A percentile compares a stretch with the other conserved stretches of the same genome.
phyloP scores from a whole-genome alignment of 2,329 filamentous ascomycete genomes.

The Cadophora gregata region DNA sequence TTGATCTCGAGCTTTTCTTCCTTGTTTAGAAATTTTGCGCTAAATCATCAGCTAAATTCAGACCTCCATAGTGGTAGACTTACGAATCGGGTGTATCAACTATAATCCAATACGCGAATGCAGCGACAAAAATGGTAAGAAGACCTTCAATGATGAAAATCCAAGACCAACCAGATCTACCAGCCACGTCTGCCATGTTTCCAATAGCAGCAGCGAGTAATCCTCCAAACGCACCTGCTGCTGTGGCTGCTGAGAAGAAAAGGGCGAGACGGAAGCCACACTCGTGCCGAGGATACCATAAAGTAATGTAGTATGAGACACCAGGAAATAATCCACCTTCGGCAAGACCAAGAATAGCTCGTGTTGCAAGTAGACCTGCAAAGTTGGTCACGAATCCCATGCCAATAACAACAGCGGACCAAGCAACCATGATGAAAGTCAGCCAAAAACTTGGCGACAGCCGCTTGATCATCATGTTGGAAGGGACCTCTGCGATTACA shows the following conservation, averaged over 20 bases:
- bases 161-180: slow-evolving; percentile 73
- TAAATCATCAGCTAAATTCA: slow-evolving; percentile 33
- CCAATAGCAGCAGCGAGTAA: slow-evolving; percentile 59
- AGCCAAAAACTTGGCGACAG: slow-evolving; percentile 63
- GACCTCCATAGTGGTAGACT: slow-evolving; percentile 12
- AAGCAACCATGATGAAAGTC: slow-evolving; percentile 66
- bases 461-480: slow-evolving; percentile 48
- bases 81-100: slow-evolving; percentile 61
- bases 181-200: slow-evolving; percentile 61
- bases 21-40: slow-evolving; percentile 57
- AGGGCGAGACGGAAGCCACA: slow-evolving; percentile 66
- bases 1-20: slow-evolving; percentile 63
- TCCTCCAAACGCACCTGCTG: slow-evolving; percentile 59
- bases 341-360: slow-evolving; percentile 57
- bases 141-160: slow-evolving; percentile 77
- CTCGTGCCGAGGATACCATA: slow-evolving; percentile 61
- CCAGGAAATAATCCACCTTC: slow-evolving; percentile 67
- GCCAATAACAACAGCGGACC: slow-evolving; percentile 71
- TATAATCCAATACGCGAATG: slow-evolving; percentile 55
- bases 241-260: slow-evolving; percentile 62
- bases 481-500: slow-evolving; percentile 42
- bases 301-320: slow-evolving; percentile 62
- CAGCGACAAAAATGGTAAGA: slow-evolving; percentile 53
- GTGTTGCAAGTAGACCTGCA: slow-evolving; percentile 56
- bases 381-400: slow-evolving; percentile 68